phyloP scores from a whole-genome alignment of 495 filamentous ascomycete genomes.

The Hyaloscypha hepaticicola region DNA sequence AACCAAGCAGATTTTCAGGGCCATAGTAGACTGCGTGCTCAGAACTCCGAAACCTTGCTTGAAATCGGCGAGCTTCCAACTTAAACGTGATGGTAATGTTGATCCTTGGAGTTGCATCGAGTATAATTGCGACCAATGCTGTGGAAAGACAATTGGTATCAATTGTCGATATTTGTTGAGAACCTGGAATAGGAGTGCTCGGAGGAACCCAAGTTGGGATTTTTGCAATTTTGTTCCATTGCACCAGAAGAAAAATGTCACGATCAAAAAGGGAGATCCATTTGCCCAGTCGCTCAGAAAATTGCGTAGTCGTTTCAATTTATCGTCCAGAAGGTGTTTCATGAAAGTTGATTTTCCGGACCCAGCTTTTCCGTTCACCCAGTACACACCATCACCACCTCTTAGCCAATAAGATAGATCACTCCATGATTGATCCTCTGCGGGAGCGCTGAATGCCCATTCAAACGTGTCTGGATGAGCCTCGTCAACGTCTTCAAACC shows the following conservation, averaged over 20 bases:
- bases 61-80: neutral
- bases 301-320: conserved; percentile 9
- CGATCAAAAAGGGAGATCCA: conserved; percentile 8
- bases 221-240: conserved; percentile 42
- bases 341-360: conserved; percentile 44
- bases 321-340: conserved; percentile 33
- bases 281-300: conserved; percentile 30
- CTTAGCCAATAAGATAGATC: conserved; percentile 30
- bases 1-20: conserved; percentile 29
- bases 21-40: neutral
- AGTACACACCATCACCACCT: conserved; percentile 31
- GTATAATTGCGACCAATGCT: neutral
- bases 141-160: conserved; percentile 12
- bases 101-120: neutral
- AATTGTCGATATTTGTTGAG: conserved; percentile 26
- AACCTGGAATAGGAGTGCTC: conserved; percentile 41
- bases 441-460: conserved; percentile 27
- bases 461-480: conserved; percentile 33
- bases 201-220: conserved; percentile 41
- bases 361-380: conserved; percentile 41
- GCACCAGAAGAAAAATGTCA: conserved; percentile 44
- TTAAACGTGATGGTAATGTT: neutral
- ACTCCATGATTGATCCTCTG: conserved; percentile 10
- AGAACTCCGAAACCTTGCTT: neutral
- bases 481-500: conserved; percentile 31